Conservation (phyloP, 2,329 filamentous ascomycete species). For the Rhexocercosporidium sp. region DNA sequence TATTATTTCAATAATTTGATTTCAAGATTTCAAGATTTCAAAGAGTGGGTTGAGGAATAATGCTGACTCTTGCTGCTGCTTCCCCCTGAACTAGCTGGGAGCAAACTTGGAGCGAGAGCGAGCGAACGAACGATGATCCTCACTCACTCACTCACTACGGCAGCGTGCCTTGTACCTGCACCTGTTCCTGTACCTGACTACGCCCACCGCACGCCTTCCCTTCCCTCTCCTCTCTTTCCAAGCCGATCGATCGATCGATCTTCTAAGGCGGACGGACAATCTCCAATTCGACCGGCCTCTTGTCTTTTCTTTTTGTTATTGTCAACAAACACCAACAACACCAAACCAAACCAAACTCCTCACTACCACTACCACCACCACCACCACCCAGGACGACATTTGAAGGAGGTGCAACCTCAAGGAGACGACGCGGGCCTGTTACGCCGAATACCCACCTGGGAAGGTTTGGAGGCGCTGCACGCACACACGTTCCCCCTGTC, state of each 20-base stretch:
- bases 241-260: background rate
- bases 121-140: too few relatives aligned
- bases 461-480: background rate
- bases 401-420: background rate
- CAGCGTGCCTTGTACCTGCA: background rate
- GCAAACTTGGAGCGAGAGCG: background rate
- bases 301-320: background rate
- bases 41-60: background rate
- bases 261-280: constrained; percentile 6
- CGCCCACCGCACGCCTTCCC: background rate
- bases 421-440: background rate
- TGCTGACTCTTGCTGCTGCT: background rate
- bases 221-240: background rate
- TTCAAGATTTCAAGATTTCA: background rate
- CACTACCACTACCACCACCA: background rate
- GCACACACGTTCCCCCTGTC: background rate
- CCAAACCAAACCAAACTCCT: background rate
- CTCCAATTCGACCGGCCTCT: constrained; percentile 9
- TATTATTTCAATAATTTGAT: too few relatives aligned
- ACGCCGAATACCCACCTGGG: too few relatives aligned
- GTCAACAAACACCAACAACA: background rate
- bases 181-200: background rate
- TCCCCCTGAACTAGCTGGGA: constrained; percentile 1
- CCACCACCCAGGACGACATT: background rate
- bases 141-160: too few relatives aligned